These are phyloP conservation scores for Trichoderma sp. DNA, from an alignment of 2,329 filamentous ascomycete genomes.

Conservation along the genomic window DNA sequence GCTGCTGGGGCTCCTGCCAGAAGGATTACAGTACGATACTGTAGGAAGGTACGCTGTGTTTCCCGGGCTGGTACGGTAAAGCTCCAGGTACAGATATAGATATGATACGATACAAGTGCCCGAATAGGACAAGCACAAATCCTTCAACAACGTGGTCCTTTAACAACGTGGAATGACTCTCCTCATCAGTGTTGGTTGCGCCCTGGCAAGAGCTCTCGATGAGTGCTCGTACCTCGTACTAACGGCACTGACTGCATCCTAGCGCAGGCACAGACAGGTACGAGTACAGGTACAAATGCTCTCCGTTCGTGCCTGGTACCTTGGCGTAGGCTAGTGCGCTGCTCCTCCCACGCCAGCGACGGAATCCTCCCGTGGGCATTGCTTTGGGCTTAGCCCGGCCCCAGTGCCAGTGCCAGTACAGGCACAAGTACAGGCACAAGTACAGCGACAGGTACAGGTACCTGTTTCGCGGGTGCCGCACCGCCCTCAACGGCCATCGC, in stretches of 20 bases:
- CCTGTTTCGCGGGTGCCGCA: not conserved
- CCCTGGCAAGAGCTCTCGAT: not conserved
- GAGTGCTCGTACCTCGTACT: not conserved
- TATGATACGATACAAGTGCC: not conserved
- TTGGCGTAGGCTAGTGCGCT: conserved; percentile 4
- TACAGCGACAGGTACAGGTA: not conserved
- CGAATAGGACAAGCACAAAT: not conserved
- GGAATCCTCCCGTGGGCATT: conserved; percentile 7
- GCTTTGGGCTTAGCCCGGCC: not conserved
- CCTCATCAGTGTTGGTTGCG: not conserved
- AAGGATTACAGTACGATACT: not conserved
- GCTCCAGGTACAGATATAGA: not conserved
- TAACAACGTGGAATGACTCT: not conserved
- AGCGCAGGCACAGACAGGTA: not conserved
- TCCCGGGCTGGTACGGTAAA: not conserved
- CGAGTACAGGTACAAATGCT: not conserved
- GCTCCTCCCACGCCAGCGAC: not conserved
- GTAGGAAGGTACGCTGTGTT: not conserved
- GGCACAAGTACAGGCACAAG: not conserved
- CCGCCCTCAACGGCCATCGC: not conserved
- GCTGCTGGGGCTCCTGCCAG: not conserved
- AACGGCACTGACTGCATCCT: not conserved
- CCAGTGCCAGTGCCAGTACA: not conserved
- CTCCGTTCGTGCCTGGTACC: not conserved
- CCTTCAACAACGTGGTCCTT: not conserved